A percentile compares a stretch with the other conserved stretches of the same genome.
phyloP scores from a whole-genome alignment of 805 yeast species.

The Suhomyces kilbournensis region DNA sequence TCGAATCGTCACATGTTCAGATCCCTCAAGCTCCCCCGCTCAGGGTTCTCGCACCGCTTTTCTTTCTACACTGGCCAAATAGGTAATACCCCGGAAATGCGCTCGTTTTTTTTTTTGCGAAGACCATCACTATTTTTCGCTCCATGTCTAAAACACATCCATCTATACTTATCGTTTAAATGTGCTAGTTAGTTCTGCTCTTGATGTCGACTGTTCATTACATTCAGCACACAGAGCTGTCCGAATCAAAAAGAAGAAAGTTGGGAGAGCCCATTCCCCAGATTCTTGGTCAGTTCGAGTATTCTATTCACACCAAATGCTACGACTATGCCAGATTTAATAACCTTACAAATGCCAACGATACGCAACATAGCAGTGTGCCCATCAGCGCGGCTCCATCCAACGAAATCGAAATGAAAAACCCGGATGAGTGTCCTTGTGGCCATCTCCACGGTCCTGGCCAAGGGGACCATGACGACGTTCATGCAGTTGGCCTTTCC shows the following conservation, averaged over 20 bases:
- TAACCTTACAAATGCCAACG: background rate
- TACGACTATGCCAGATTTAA: background rate
- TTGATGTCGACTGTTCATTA: background rate
- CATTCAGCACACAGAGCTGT: background rate
- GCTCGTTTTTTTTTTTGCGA: background rate
- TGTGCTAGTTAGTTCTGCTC: background rate
- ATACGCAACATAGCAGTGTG: background rate
- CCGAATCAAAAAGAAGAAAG: conserved; percentile 7
- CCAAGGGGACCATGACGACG: conserved; percentile 12
- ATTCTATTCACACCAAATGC: background rate
- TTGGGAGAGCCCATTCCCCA: conserved; percentile 9
- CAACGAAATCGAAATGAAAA: background rate
- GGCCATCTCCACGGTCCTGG: conserved; percentile 17
- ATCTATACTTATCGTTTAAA: background rate
- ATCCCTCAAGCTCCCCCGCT: background rate
- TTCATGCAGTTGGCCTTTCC: conserved; percentile 13
- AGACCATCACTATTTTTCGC: background rate
- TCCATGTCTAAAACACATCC: background rate
- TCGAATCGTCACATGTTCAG: background rate
- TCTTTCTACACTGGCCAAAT: background rate
- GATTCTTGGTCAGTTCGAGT: background rate
- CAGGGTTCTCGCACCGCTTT: background rate
- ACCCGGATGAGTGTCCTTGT: conserved; percentile 10
- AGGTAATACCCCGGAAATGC: background rate
- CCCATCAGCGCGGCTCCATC: background rate